Evolutionary conservation across 2,329 filamentous ascomycete species (phyloP).

Genomic region (Venturia effusa): DNA sequence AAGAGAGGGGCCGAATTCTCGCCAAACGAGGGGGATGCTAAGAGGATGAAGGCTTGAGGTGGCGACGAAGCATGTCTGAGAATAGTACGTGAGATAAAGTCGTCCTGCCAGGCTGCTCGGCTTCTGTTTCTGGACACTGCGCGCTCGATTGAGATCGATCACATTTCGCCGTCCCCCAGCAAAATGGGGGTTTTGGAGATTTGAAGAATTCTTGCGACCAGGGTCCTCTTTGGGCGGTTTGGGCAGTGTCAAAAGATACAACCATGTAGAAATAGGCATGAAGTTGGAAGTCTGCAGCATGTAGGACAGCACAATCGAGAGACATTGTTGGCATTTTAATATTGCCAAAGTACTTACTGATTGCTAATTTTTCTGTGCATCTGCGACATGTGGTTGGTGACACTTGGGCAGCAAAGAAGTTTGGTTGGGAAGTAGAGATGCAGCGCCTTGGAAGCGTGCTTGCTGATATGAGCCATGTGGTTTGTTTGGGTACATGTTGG

Average conservation of each 20-base stretch:
- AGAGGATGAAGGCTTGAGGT: slow-evolving; percentile 5
- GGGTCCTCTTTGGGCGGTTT: neutral
- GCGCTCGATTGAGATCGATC: neutral
- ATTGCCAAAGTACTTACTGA: neutral
- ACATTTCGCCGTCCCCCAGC: neutral
- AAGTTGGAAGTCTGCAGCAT: neutral
- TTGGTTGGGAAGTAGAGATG: no score
- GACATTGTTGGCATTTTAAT: neutral
- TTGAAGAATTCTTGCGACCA: neutral
- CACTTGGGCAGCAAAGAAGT: no score
- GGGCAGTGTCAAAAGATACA: neutral
- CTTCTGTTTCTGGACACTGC: neutral
- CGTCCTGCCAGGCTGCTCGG: no score
- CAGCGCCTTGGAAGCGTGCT: no score
- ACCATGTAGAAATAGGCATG: neutral
- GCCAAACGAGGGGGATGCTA: slow-evolving; percentile 7
- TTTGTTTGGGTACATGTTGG: no score
- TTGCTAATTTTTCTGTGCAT: neutral
- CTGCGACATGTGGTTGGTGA: no score
- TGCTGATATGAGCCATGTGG: no score
- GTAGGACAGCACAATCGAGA: neutral
- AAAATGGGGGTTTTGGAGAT: neutral
- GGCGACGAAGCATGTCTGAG: neutral
- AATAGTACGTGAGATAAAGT: neutral
- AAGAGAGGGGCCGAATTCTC: slow-evolving; percentile 8